A percentile compares a stretch with the other conserved stretches of the same genome.
Conservation (phyloP, 2,329 filamentous ascomycete species). For the Aspergillus texensis region DNA sequence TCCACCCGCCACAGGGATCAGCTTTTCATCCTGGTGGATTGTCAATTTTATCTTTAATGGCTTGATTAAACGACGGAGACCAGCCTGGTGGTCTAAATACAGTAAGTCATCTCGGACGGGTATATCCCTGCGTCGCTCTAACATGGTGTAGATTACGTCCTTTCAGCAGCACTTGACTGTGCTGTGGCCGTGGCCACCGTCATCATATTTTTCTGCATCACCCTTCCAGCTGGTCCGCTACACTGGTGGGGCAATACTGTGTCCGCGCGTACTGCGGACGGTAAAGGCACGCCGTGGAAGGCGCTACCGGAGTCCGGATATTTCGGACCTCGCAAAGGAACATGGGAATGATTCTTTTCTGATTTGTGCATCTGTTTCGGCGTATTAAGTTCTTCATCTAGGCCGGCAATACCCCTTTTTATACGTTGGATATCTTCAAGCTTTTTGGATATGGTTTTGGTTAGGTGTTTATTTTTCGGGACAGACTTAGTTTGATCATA, state of each 20-base stretch:
- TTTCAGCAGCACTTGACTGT: constrained; percentile 48
- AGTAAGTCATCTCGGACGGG: constrained; percentile 29
- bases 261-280: constrained; percentile 44
- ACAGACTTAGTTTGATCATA: not conserved
- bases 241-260: constrained; percentile 49
- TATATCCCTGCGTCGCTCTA: constrained; percentile 6
- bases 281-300: constrained; percentile 40
- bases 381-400: not conserved
- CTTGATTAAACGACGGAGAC: constrained; percentile 44
- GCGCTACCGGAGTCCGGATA: constrained; percentile 29
- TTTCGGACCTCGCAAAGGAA: constrained; percentile 33
- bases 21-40: constrained; percentile 68
- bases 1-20: constrained; percentile 70
- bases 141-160: constrained; percentile 39
- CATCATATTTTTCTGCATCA: constrained; percentile 49
- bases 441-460: not conserved
- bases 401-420: not conserved
- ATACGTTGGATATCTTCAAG: not conserved
- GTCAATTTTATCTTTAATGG: constrained; percentile 53
- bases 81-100: constrained; percentile 55
- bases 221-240: constrained; percentile 42
- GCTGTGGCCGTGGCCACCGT: constrained; percentile 47
- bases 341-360: constrained; percentile 26
- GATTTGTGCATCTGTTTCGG: not conserved
- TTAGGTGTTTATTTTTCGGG: not conserved